Evolutionary conservation across 805 yeast species (phyloP), one percentile per base, ranked within the genome.

Genomic region (Grigorovia humatica): DNA sequence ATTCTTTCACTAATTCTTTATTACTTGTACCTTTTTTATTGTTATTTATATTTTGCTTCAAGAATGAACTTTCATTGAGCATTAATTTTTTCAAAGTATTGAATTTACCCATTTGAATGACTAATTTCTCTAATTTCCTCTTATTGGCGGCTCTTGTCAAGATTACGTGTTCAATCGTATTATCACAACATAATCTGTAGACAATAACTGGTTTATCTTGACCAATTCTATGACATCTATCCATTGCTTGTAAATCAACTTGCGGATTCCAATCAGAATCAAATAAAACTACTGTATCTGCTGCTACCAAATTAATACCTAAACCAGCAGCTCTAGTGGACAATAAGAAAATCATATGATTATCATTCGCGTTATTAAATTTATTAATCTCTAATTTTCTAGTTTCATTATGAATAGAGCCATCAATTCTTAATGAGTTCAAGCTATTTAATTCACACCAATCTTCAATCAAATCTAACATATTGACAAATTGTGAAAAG

Each of bases 221-320:
- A 0, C 98, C 98, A 51, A 93, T 88, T 62, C 99, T 74, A 64
- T 91, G 98, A 12, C 86, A 95, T 51, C 99, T 75, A 60, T 90
- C 98, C 81, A 91, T 91, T 0, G 98, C 98, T 65, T 91, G 99
- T 48, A 89, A 71, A 68, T 91, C 98, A 55, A 88, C 95, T 63
- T 91, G 97, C 0, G 98, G 99, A 61, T 91, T 91, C 96, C 97
- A 91, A 63, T 91, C 99, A 52, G 88, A 85, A 62, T 91, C 99
- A 63, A 88, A 89, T 11, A 91, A 60, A 3, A 91, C 79, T 1
- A 93, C 98, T 1, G 95, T 83, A 57, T 93, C 97, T 0, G 98
- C 96, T 0, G 84, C 81, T 0, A 83, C 79, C 51, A 91, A 72
- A 62, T 91, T 91, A 44, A 91, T 80, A 5, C 99, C 99, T 35